Conservation (phyloP, 2,329 filamentous ascomycete species). For the Botrytis pseudocinerea region DNA sequence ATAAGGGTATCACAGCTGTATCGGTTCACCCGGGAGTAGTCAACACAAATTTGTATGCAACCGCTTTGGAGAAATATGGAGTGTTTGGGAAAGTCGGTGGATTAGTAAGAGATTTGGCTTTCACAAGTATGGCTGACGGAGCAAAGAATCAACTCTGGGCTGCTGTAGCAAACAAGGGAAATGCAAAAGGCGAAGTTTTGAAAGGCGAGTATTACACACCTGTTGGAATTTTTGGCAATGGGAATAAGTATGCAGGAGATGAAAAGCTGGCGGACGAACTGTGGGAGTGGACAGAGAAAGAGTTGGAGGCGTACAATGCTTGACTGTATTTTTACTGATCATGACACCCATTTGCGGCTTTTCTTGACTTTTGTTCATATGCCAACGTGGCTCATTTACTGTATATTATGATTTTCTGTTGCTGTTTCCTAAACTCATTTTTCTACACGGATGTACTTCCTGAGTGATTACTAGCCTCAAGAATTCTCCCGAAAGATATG, state of each 20-base stretch:
- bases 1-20: conserved; percentile 40
- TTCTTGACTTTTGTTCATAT: neutral
- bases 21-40: conserved; percentile 46
- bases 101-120: conserved; percentile 1
- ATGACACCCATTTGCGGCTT: neutral
- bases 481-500: neutral
- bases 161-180: conserved; percentile 32
- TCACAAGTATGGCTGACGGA: conserved; percentile 34
- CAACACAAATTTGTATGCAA: conserved; percentile 26
- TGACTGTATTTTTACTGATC: neutral
- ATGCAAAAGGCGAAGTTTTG: conserved; percentile 23
- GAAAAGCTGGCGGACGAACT: conserved; percentile 40
- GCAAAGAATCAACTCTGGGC: conserved; percentile 49
- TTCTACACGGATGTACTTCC: neutral
- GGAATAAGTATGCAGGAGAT: conserved; percentile 31
- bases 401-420: neutral
- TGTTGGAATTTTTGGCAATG: conserved; percentile 40
- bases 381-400: neutral
- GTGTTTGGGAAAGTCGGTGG: conserved; percentile 17
- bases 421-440: neutral
- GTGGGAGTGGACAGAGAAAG: conserved; percentile 42
- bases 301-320: conserved; percentile 30
- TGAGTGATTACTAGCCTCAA: neutral
- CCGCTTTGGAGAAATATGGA: neutral
- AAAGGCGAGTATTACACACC: conserved; percentile 45